Percentiles rank a stretch among this genome's conserved stretches.
phyloP scores from a whole-genome alignment of 2,329 filamentous ascomycete genomes.

The Ploettnerulaceae sp. region DNA sequence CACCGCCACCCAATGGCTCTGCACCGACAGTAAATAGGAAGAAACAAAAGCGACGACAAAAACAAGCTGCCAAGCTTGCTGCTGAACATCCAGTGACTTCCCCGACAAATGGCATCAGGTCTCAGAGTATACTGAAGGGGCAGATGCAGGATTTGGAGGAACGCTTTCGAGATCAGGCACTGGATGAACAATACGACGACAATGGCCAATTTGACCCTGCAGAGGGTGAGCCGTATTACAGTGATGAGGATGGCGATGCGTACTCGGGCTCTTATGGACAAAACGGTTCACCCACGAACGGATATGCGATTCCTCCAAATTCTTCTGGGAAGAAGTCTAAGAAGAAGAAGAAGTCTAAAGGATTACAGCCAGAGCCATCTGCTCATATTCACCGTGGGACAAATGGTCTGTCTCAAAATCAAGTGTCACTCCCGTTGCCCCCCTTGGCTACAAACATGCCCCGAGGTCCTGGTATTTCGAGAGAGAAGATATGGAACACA shows the following conservation, averaged over 20 bases:
- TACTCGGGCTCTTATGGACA: slow-evolving; percentile 34
- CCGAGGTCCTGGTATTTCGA: slow-evolving; percentile 34
- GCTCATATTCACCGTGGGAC: slow-evolving; percentile 23
- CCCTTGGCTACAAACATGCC: slow-evolving; percentile 39
- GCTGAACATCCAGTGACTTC: slow-evolving; percentile 27
- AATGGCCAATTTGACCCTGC: slow-evolving; percentile 39
- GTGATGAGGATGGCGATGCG: slow-evolving; percentile 45
- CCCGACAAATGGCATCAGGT: slow-evolving; percentile 23
- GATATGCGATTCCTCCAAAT: slow-evolving; percentile 28
- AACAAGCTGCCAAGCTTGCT: slow-evolving; percentile 44
- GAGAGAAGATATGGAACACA: slow-evolving; percentile 96
- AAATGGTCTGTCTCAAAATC: slow-evolving; percentile 30
- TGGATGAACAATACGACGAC: slow-evolving; percentile 27
- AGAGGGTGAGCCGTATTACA: slow-evolving; percentile 51
- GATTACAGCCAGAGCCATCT: slow-evolving; percentile 14
- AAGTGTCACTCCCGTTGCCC: slow-evolving; percentile 33
- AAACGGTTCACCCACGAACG: slow-evolving; percentile 31
- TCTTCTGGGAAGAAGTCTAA: slow-evolving; percentile 35
- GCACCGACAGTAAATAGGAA: slow-evolving; percentile 72
- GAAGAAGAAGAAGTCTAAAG: slow-evolving; percentile 38
- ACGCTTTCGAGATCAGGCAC: slow-evolving; percentile 28
- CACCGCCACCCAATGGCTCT: slow-evolving; percentile 30
- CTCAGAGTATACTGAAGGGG: slow-evolving; percentile 18
- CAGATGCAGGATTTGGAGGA: slow-evolving; percentile 30
- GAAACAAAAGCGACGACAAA: slow-evolving; percentile 90